These are phyloP conservation scores for Candida bentonensis DNA, from an alignment of 805 yeast genomes.

Conservation along the genomic window DNA sequence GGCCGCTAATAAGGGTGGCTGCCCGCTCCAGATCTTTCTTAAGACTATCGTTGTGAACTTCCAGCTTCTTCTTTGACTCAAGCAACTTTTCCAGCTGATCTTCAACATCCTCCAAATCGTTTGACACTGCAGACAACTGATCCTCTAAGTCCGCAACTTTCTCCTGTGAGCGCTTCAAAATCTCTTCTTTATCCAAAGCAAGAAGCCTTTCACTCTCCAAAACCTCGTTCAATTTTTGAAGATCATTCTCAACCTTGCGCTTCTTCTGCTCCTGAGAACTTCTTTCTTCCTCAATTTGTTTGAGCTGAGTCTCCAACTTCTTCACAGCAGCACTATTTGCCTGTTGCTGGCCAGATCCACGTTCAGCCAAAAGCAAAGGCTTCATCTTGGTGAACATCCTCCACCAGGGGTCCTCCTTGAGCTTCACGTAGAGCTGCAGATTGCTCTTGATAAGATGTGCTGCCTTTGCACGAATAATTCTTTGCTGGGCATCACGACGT, in stretches of 20 bases:
- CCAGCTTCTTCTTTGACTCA: slow-evolving; percentile 21
- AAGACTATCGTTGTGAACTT: slow-evolving; percentile 18
- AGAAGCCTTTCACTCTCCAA: slow-evolving; percentile 27
- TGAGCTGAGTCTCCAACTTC: slow-evolving; percentile 18
- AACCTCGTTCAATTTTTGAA: slow-evolving; percentile 18
- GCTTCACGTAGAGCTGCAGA: slow-evolving; percentile 35
- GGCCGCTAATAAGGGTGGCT: slow-evolving; percentile 20
- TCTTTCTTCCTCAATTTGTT: slow-evolving; percentile 19
- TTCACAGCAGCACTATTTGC: slow-evolving; percentile 22
- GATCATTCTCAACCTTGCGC: slow-evolving; percentile 15
- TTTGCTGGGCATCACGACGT: slow-evolving; percentile 33
- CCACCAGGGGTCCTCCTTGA: slow-evolving; percentile 62
- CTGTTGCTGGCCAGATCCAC: slow-evolving; percentile 43
- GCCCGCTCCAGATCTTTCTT: slow-evolving; percentile 23
- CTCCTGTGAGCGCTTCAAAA: slow-evolving; percentile 28
- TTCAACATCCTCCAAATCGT: slow-evolving; percentile 21
- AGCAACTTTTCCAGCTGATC: slow-evolving; percentile 19
- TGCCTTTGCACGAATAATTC: slow-evolving; percentile 52
- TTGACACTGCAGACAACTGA: slow-evolving; percentile 16
- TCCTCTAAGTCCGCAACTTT: slow-evolving; percentile 27
- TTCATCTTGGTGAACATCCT: slow-evolving; percentile 52
- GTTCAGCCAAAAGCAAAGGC: slow-evolving; percentile 57
- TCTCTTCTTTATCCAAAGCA: slow-evolving; percentile 33
- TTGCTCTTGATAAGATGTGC: slow-evolving; percentile 54
- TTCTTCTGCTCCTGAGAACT: slow-evolving; percentile 13